Base-by-base conservation (phyloP, 2,329 filamentous ascomycete genomes). In the Cladophialophora psammophila region DNA sequence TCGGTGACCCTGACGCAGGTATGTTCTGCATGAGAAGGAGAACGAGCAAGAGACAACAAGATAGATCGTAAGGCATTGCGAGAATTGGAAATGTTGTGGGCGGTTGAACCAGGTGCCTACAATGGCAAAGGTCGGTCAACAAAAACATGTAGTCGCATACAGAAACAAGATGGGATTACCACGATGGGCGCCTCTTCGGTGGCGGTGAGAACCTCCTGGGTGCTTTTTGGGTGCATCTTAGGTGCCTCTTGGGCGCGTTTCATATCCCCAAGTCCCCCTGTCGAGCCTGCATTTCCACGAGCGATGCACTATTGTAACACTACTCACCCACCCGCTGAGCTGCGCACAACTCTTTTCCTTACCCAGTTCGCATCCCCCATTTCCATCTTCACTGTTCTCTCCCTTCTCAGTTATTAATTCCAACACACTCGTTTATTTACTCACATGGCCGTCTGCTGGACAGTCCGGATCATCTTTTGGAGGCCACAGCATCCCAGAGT, bases 391-490 rank as follows among this genome's bases (percentile, higher is more conserved):
- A 13, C 48, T 8, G 20, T 18, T n/a, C 36, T 56, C 65, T 61
- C 15, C 34, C 10, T 48, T 38, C 56, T 42, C n/a, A n/a, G n/a
- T 32, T 52, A 40, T 31, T 32, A 32, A 36, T 34, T 32, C 15
- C 40, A 65, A 54, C 61, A 64, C 66, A 52, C 58, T 68, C 66
- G 57, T 65, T 68, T 59, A 50, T 18, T 35, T 26, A 60, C 10
- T 26, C 54, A 6, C 59, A 52, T 45, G n/a, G 40, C 59, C 59
- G 68, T 69, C 68, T 69, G 68, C 64, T 69, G 65, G 65, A 63
- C 64, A 69, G 65, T 64, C 62, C 40, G 62, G 45, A 52, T 42
- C 56, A n/a, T 57, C 48, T 45, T 62, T 45, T 31, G n/a, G 60
- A 54, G 48, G 20, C 32, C 18, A 55, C 58, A 40, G 59, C 45